These are phyloP conservation scores for Schizopora paradoxa DNA, from an alignment of 1,284 basidiomycete genomes.

Conservation along the genomic window DNA sequence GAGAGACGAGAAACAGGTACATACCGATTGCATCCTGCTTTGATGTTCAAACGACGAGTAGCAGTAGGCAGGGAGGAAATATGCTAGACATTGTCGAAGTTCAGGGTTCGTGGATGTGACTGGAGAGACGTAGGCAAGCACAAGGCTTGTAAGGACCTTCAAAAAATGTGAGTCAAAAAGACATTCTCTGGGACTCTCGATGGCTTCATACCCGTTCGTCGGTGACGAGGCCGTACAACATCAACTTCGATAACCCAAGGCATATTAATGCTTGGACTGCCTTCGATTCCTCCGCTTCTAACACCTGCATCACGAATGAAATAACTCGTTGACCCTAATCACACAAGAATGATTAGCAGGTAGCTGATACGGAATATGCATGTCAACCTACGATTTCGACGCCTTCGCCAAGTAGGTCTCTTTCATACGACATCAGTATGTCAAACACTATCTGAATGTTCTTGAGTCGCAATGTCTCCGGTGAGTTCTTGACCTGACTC, in stretches of 20 bases:
- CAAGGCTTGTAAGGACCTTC: conserved; percentile 15
- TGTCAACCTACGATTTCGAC: background rate
- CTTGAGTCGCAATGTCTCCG: conserved; percentile 73
- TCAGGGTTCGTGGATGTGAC: conserved; percentile 13
- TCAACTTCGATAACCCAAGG: conserved; percentile 85
- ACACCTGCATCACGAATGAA: conserved; percentile 67
- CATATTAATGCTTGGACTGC: conserved; percentile 76
- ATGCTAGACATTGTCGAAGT: conserved; percentile 17
- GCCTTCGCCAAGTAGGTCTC: background rate
- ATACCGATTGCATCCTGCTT: conserved; percentile 13
- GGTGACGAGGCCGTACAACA: conserved; percentile 77
- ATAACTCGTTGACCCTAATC: conserved; percentile 62
- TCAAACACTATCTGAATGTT: conserved; percentile 89
- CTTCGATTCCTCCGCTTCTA: conserved; percentile 73
- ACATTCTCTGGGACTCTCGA: background rate
- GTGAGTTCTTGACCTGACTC: conserved; percentile 75
- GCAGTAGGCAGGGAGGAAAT: conserved; percentile 17
- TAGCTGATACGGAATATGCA: background rate
- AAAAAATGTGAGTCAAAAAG: background rate
- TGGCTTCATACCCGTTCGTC: conserved; percentile 33
- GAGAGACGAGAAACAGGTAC: background rate
- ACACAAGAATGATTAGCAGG: background rate
- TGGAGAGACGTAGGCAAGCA: conserved; percentile 17
- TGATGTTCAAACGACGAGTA: conserved; percentile 13
- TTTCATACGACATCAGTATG: conserved; percentile 51